Evolutionary conservation across 2,329 filamentous ascomycete genomes (phyloP).

Genomic region (Aureobasidium musti): DNA sequence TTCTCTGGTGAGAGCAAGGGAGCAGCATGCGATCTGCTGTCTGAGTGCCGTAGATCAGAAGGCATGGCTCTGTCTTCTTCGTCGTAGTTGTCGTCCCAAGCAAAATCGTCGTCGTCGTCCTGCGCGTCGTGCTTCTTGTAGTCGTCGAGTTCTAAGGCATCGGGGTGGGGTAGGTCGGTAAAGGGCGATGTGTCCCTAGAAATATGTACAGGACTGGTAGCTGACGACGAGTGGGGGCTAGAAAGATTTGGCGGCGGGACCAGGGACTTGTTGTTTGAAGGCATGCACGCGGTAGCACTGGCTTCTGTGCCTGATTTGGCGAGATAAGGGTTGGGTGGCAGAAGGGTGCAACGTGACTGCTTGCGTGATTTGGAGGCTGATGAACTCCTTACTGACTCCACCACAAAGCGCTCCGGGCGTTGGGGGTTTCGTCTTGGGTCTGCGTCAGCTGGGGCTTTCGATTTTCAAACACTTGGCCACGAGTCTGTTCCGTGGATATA

Average conservation of each 20-base stretch:
- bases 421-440: neutral
- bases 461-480: conserved; percentile 5
- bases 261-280: conserved; percentile 7
- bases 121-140: conserved; percentile 21
- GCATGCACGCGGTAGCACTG: conserved; percentile 26
- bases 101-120: conserved; percentile 44
- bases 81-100: conserved; percentile 48
- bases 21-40: conserved; percentile 49
- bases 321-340: conserved; percentile 18
- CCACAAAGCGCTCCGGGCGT: conserved; percentile 25
- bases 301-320: conserved; percentile 3
- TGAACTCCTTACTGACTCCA: conserved; percentile 16
- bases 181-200: conserved; percentile 41
- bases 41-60: conserved; percentile 51
- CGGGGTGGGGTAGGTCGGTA: conserved; percentile 34
- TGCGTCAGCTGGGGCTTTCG: neutral
- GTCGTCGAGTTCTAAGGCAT: conserved; percentile 29
- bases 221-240: conserved; percentile 15
- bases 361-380: conserved; percentile 28
- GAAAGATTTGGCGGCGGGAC: neutral
- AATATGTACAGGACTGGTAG: conserved; percentile 32
- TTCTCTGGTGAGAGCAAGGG: conserved; percentile 55
- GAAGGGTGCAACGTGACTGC: conserved; percentile 16
- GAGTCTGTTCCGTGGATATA: neutral
- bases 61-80: conserved; percentile 48